Percentiles rank a stretch among this genome's conserved stretches.
Conservation (phyloP, 2,329 filamentous ascomycete genomes). For the Fusarium albosuccineum region DNA sequence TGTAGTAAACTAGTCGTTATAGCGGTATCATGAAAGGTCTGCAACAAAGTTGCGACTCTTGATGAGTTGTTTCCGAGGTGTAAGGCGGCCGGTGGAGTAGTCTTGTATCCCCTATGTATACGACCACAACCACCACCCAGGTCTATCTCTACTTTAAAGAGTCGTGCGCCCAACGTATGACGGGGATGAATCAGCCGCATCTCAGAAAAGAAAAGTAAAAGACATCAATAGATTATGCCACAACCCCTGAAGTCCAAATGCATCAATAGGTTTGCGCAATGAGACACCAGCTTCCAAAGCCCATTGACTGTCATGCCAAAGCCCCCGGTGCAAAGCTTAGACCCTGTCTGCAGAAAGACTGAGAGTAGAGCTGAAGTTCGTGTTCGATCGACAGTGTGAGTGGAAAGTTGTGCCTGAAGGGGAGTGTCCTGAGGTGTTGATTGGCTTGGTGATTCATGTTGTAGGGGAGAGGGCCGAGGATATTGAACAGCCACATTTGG, state of each 20-base stretch:
- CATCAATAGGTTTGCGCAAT: not conserved
- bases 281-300: not conserved
- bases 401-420: not conserved
- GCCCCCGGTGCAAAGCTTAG: conserved; percentile 1
- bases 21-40: not conserved
- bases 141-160: not conserved
- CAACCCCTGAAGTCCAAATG: conserved; percentile 1
- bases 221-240: not conserved
- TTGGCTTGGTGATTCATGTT: not conserved
- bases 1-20: too few species aligned
- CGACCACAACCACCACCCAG: not conserved
- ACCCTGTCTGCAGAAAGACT: not conserved
- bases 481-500: conserved; percentile 2
- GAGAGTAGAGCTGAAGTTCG: conserved; percentile 7
- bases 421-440: not conserved
- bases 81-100: not conserved
- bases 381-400: not conserved
- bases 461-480: not conserved
- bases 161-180: conserved; percentile 9
- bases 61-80: not conserved
- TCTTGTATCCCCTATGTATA: conserved; percentile 6
- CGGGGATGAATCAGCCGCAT: not conserved
- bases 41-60: not conserved
- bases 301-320: not conserved
- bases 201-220: conserved; percentile 6